Evolutionary conservation across 768 basidiomycete species (phyloP), one percentile per base, ranked within the genome.

Genomic region (Mycena latifolia): DNA sequence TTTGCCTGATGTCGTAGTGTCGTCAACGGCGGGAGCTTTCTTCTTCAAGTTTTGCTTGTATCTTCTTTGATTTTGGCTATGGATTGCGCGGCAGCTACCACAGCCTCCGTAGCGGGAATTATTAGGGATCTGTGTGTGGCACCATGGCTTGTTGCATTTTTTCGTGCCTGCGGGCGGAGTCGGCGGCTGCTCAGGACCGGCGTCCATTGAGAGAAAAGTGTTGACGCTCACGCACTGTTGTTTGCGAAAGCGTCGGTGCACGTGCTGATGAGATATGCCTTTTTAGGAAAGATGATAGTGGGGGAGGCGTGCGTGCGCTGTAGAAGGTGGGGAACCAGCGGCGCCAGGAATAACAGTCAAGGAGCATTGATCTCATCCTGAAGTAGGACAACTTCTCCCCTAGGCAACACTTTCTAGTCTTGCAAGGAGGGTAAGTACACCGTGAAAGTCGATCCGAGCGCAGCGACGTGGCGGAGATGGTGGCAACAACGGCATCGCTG

Each of bases 241-340:
- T 52, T 52, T 31, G 51, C 22, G 31, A n/a, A 52, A 29, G 51
- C 31, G 9, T 35, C 33, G 4, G n/a, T 4, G 14, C 51, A 52
- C 31, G 51, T 52, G 51, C n/a, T 52, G 51, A 52, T 52, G 29
- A 52, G 31, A 52, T 33, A 33, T 35, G 17, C 51, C 31, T 35
- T 33, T 35, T 35, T 35, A 17, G 51, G 31, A 22, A 52, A 52
- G 29, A 20, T 52, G 29, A 52, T 52, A 52, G 51, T 52, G 51
- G 51, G 51, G 51, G 51, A 52, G 51, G 51, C 33, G 51, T 52
- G 31, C 31, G 43, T 29, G 55, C 27, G 55, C 55, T 43, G n/a
- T n/a, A n/a, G n/a, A n/a, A n/a, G n/a, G n/a, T n/a, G n/a, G n/a
- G n/a, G n/a, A n/a, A n/a, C n/a, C n/a, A n/a, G n/a, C n/a, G n/a